phyloP scores from a whole-genome alignment of 129 eudicot genomes.

The Centrapalus pauciflorus region DNA sequence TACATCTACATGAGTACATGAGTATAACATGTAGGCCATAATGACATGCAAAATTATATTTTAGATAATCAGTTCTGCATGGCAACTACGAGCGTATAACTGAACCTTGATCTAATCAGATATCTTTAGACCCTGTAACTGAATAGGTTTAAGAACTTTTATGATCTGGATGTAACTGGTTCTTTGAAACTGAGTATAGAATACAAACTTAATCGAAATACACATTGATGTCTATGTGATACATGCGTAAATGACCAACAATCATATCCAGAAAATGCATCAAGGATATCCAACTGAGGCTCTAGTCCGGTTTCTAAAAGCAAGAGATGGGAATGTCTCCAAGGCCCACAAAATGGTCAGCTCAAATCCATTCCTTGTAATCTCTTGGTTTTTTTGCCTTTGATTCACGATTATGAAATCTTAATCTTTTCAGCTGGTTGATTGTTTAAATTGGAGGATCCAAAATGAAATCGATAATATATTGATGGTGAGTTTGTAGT shows the following conservation, averaged over 20 bases:
- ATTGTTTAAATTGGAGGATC: conserved; percentile 90
- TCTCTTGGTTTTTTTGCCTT: background rate
- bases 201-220: background rate
- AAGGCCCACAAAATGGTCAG: conserved; percentile 82
- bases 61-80: background rate
- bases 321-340: conserved; percentile 85
- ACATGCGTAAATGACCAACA: background rate
- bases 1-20: too few species aligned
- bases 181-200: background rate
- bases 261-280: conserved; percentile 64
- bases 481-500: conserved; percentile 68
- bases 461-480: conserved; percentile 80
- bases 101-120: background rate
- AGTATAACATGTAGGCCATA: too few species aligned
- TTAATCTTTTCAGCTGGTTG: conserved; percentile 57
- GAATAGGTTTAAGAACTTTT: background rate
- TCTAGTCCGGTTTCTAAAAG: conserved; percentile 73
- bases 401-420: background rate
- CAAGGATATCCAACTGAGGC: conserved; percentile 73
- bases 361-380: background rate
- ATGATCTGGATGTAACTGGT: background rate
- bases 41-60: too few species aligned
- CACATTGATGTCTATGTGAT: background rate
- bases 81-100: background rate
- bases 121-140: background rate